Base-by-base conservation (phyloP, 805 yeast genomes). In the Zygosaccharomyces lentus region DNA sequence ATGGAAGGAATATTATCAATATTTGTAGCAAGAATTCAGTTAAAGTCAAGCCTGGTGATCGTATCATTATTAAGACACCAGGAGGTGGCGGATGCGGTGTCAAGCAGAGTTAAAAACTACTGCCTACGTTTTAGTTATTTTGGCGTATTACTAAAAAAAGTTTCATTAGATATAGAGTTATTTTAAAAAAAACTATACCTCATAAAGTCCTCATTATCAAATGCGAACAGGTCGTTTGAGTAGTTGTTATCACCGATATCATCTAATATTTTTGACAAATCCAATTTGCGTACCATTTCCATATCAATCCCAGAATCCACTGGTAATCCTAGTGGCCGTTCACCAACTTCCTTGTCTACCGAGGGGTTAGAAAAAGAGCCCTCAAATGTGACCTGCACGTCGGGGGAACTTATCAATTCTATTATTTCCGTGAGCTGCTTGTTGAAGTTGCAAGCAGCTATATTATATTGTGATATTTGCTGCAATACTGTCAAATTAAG, bases 1-100 rank as follows among this genome's bases (percentile, higher is more conserved):
- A 53, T 17, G 66, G 62, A 2, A 64, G 58, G 27, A 54, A 66
- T 34, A 34, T 44, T 0, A 66, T 75, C 24, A 78, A 74, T 48
- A 71, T 87, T 19, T 88, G 90, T 5, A 93, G 91, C 15, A 84
- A 83, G 62, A 78, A 81, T 53, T 77, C 86, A 1, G 76, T 84
- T 2, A 58, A 68, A 6, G 72, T 79, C 45, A 53, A 67, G n/a
- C 62, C 73, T 3, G 91, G 93, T 3, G 95, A 87, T 55, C 69
- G 85, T 42, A 62, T 87, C 29, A 65, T 81, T 6, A 79, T 87
- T 31, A 64, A 69, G 54, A 85, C 95, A 0, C 95, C 96, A 2
- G 96, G 96, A 36, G 95, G 91, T 26, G 95, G 91, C 37, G 95
- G 89, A 0, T 86, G 72, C 62, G 95, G 95, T 29, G 21, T 15